Evolutionary conservation across 768 basidiomycete genomes (phyloP).

Genomic region (Mrakia hoshinonis): DNA sequence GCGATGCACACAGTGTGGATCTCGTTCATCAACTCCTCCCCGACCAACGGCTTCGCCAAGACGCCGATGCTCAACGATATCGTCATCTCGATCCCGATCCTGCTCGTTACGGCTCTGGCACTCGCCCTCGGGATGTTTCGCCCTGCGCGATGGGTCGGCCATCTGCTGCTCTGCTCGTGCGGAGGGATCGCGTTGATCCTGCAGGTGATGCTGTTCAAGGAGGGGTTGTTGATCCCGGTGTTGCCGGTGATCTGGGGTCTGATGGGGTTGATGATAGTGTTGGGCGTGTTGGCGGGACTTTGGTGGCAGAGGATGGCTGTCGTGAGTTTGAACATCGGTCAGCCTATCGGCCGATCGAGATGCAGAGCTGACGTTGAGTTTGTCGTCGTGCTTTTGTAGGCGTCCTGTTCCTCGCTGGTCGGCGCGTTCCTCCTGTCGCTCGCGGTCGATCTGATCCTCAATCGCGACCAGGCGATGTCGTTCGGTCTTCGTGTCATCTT

Average conservation of each 20-base stretch:
- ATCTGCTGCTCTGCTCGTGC: neutral
- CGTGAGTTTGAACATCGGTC: neutral
- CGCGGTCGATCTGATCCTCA: slow-evolving; percentile 17
- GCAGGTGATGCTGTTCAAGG: slow-evolving; percentile 5
- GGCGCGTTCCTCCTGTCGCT: slow-evolving; percentile 10
- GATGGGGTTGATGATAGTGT: neutral
- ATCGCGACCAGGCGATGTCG: neutral
- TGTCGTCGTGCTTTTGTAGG: neutral
- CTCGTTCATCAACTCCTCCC: slow-evolving; percentile 10
- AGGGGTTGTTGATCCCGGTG: slow-evolving; percentile 6
- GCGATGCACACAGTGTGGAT: neutral
- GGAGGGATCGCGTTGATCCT: slow-evolving; percentile 12
- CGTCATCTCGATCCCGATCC: slow-evolving; percentile 4
- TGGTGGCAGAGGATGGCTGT: slow-evolving; percentile 7
- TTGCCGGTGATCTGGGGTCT: neutral
- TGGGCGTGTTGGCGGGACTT: neutral
- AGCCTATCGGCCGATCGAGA: neutral
- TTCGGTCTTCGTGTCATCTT: slow-evolving; percentile 17
- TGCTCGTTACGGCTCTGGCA: neutral
- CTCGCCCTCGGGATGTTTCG: slow-evolving; percentile 4
- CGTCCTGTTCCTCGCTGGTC: neutral
- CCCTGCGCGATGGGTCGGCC: slow-evolving; percentile 17
- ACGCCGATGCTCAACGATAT: slow-evolving; percentile 3
- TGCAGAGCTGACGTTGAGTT: neutral
- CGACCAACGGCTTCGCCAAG: neutral